A percentile compares a stretch with the other conserved stretches of the same genome.
Conservation (phyloP, 164 flowering plant genomes). For the Vitis vinifera region DNA sequence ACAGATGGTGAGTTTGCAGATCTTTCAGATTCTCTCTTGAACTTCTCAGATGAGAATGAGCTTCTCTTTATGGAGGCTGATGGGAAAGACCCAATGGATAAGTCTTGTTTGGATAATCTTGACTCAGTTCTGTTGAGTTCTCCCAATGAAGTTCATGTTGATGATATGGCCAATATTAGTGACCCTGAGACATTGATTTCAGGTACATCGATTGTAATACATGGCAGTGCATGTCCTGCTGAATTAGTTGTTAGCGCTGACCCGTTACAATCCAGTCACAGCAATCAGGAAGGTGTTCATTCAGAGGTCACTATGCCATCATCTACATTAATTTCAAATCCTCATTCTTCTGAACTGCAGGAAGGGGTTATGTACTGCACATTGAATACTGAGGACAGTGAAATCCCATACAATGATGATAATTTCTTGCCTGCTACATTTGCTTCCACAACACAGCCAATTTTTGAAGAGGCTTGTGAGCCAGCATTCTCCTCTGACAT, state of each 20-base stretch:
- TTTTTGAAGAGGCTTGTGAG: slow-evolving; percentile 15
- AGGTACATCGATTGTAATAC: slow-evolving; percentile 11
- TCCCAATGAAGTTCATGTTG: slow-evolving; percentile 35
- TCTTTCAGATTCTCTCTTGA: slow-evolving; percentile 42
- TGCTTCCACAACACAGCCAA: slow-evolving; percentile 15
- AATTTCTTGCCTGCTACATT: slow-evolving; percentile 27
- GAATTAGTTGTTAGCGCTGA: slow-evolving; percentile 10
- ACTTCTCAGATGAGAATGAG: slow-evolving; percentile 49
- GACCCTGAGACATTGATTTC: slow-evolving; percentile 19
- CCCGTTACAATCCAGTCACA: slow-evolving; percentile 1
- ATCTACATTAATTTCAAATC: slow-evolving; percentile 21
- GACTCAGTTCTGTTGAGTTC: slow-evolving; percentile 46
- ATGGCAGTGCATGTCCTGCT: slow-evolving; percentile 18
- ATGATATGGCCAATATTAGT: slow-evolving; percentile 18
- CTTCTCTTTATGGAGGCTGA: slow-evolving; percentile 40
- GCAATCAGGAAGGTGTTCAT: slow-evolving; percentile 10
- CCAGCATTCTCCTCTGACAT: slow-evolving; percentile 15
- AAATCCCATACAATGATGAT: slow-evolving; percentile 74
- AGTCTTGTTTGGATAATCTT: slow-evolving; percentile 40
- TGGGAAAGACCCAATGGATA: slow-evolving; percentile 42
- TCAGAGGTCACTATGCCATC: slow-evolving; percentile 21
- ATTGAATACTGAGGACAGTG: slow-evolving; percentile 71
- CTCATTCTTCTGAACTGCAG: slow-evolving; percentile 26
- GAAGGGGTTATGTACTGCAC: slow-evolving; percentile 46
- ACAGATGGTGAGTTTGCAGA: slow-evolving; percentile 35